Evolutionary conservation across 2,329 filamentous ascomycete species (phyloP).

Genomic region (Aspergillus fischeri): DNA sequence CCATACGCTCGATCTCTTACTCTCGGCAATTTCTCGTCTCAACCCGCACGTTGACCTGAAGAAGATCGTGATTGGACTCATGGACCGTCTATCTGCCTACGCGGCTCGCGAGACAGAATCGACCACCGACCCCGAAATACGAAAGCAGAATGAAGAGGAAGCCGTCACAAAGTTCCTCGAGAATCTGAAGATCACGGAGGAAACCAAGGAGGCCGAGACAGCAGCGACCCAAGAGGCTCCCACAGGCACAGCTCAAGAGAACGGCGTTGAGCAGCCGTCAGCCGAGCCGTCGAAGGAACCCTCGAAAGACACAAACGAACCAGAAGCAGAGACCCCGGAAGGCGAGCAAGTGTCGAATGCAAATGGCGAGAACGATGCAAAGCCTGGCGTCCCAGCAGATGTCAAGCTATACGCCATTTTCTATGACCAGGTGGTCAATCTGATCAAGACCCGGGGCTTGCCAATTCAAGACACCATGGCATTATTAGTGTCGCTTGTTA

Average conservation of each 20-base stretch:
- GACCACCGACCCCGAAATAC: slow-evolving; percentile 65
- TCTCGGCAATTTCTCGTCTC: slow-evolving; percentile 84
- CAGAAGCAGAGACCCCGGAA: slow-evolving; percentile 22
- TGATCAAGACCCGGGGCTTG: slow-evolving; percentile 85
- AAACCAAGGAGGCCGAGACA: slow-evolving; percentile 47
- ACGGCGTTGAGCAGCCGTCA: slow-evolving; percentile 31
- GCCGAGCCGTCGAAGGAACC: slow-evolving; percentile 21
- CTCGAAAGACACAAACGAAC: slow-evolving; percentile 21
- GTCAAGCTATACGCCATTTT: slow-evolving; percentile 96
- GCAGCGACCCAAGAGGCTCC: slow-evolving; percentile 30
- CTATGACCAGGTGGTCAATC: slow-evolving; percentile 89
- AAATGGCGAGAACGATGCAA: slow-evolving; percentile 27
- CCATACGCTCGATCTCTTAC: slow-evolving; percentile 90
- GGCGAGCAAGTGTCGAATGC: slow-evolving; percentile 31
- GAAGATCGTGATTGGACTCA: slow-evolving; percentile 93
- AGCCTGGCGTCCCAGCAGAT: slow-evolving; percentile 50
- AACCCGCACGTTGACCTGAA: slow-evolving; percentile 98
- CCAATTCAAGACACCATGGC: slow-evolving; percentile 94
- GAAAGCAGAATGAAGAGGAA: slow-evolving; percentile 75
- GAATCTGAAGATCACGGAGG: slow-evolving; percentile 63
- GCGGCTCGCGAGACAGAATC: slow-evolving; percentile 81
- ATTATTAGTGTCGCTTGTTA: slow-evolving; percentile 85
- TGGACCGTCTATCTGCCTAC: slow-evolving; percentile 93
- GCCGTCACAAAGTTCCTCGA: slow-evolving; percentile 75
- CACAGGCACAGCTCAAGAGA: slow-evolving; percentile 29